A percentile compares a stretch with the other conserved stretches of the same genome.
These are phyloP conservation scores for Jatropha podagrica DNA, from an alignment of 441 rosid genomes.

Conservation along the genomic window DNA sequence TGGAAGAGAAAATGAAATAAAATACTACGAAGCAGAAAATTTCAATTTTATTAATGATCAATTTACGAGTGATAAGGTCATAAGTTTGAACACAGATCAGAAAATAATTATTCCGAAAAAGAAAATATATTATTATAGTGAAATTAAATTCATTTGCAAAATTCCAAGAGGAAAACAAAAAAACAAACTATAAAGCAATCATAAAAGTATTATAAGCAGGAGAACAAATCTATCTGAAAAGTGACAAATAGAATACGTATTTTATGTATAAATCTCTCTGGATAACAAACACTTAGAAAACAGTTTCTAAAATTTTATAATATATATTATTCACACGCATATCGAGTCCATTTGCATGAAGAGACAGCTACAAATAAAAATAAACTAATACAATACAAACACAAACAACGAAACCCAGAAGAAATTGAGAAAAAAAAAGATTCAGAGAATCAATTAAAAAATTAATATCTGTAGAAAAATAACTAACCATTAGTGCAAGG, in stretches of 20 bases:
- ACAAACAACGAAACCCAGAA: conserved; percentile 31
- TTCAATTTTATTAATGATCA: no score
- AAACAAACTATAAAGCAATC: background rate
- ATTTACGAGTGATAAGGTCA: no score
- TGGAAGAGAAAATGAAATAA: no score
- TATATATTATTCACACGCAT: background rate
- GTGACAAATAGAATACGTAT: conserved; percentile 14
- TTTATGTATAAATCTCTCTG: conserved; percentile 4
- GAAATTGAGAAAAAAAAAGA: background rate
- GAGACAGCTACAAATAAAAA: conserved; percentile 31
- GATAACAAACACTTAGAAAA: conserved; percentile 8
- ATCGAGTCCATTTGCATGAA: conserved; percentile 22
- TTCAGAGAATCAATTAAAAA: background rate
- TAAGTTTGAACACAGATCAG: no score
- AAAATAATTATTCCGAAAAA: background rate
- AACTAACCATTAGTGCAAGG: conserved; percentile 57
- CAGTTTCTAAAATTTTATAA: background rate
- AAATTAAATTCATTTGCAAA: background rate
- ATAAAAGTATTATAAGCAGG: background rate
- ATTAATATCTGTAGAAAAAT: background rate
- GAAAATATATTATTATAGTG: background rate
- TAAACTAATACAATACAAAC: conserved; percentile 14
- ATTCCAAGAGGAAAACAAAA: background rate
- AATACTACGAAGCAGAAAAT: no score
- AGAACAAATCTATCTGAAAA: conserved; percentile 11